Conservation (phyloP, 345 rosid genomes). For the Barbarea vulgaris region DNA sequence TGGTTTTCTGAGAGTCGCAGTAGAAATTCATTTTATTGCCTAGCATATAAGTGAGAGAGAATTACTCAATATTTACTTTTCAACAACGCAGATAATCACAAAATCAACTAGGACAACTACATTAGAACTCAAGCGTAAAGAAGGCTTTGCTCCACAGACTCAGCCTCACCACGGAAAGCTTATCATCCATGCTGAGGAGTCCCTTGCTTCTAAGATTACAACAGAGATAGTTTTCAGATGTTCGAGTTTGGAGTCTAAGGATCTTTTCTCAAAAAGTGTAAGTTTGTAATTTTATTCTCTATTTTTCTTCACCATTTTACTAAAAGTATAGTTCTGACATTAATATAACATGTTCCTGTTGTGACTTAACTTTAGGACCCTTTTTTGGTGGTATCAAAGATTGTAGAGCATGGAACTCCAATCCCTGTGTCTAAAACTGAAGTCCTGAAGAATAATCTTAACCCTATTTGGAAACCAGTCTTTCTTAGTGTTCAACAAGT, state of each 20-base stretch:
- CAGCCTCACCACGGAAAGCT: constrained; percentile 61
- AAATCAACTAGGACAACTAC: constrained; percentile 52
- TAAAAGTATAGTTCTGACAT: not conserved
- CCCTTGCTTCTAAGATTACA: constrained; percentile 65
- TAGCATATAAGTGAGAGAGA: not conserved
- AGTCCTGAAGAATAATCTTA: constrained; percentile 69
- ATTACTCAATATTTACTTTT: not conserved
- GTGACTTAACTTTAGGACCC: constrained; percentile 63
- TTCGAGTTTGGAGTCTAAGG: constrained; percentile 74
- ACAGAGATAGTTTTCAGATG: constrained; percentile 78
- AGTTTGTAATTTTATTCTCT: constrained; percentile 31
- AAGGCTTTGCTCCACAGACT: constrained; percentile 48
- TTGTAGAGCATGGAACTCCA: constrained; percentile 57
- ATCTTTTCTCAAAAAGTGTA: constrained; percentile 89
- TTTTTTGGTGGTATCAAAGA: constrained; percentile 78
- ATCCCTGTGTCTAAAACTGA: constrained; percentile 91
- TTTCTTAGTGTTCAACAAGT: constrained; percentile 82
- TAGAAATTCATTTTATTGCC: not conserved
- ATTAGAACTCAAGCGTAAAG: constrained; percentile 60
- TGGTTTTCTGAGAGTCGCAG: not conserved
- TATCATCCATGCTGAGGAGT: constrained; percentile 86
- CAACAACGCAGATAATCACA: constrained; percentile 64
- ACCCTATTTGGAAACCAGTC: constrained; percentile 75
- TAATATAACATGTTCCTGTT: constrained; percentile 13
- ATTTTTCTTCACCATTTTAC: constrained; percentile 17